These are phyloP conservation scores for Blastocystis sp. DNA, from an alignment of 352 stramenopile genomes.

Conservation along the genomic window DNA sequence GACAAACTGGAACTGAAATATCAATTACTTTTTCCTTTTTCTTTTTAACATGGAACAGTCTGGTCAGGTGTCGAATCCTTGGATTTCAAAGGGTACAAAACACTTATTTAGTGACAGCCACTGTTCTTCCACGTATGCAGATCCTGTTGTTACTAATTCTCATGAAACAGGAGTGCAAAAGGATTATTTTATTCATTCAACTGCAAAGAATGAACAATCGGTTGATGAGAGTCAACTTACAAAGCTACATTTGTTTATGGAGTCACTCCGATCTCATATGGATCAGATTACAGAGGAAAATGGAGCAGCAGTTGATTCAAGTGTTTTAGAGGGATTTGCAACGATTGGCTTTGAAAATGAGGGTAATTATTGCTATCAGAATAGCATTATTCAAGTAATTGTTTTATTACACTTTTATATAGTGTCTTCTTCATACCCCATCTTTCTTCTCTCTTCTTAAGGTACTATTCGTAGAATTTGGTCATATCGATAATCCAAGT, in stretches of 20 bases:
- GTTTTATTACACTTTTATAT: neutral
- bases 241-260: neutral
- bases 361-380: slow-evolving; percentile 54
- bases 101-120: neutral
- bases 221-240: neutral
- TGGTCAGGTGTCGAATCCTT: neutral
- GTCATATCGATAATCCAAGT: slow-evolving; percentile 9
- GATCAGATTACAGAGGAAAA: neutral
- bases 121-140: neutral
- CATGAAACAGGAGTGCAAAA: neutral
- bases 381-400: slow-evolving; percentile 43
- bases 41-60: neutral
- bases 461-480: neutral
- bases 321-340: slow-evolving; percentile 3
- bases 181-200: neutral
- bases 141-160: neutral
- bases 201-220: neutral
- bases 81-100: slow-evolving; percentile 38
- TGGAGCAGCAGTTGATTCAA: neutral
- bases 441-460: slow-evolving; percentile 4
- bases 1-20: too few species aligned
- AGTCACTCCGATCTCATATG: neutral
- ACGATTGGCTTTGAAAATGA: slow-evolving; percentile 51
- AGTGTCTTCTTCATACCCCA: slow-evolving; percentile 51
- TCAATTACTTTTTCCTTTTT: neutral